Base-by-base conservation (phyloP, 75 land plant genomes). In the Adiantum capillusveneris region DNA sequence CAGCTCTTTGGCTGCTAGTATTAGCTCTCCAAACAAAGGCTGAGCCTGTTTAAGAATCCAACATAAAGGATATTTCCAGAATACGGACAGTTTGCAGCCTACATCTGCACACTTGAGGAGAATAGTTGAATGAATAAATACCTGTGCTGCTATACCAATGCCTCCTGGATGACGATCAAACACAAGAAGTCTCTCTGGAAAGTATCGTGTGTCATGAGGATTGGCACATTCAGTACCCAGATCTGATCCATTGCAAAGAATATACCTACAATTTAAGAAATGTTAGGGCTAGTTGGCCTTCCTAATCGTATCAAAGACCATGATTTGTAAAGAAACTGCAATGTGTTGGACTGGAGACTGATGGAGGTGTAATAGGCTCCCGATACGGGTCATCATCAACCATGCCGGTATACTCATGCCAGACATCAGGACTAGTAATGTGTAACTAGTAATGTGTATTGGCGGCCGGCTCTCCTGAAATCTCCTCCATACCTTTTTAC, bases 161-260 rank as follows among this genome's bases (percentile, higher is more conserved):
- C 97, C 97, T 44, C 99, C 99, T 59, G 82, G 84, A 78, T 82
- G 90, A 44, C 66, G 77, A 68, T 95, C 99, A 63, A 81, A 95
- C 21, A 95, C 64, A 39, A 95, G 72, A 50, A 95, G 73, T 59
- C 99, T 81, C 70, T 81, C 99, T 51, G 98, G 96, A 42, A 84
- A 56, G 57, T 79, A 78, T 37, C 96, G 91, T 1, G 64, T 69
- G 42, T 95, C 99, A 58, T 90, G 79, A 34, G 99, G 99, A 70
- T 95, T 81, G 20, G 82, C 78, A 78, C 97, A 90, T 58, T 95
- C 99, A 44, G 88, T 59, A 39, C 86, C 86, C 69, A 95, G 67
- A 64, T 90, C 99, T 45, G 85, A 81, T 31, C 65, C 44, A 63
- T 90, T 90, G 79, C 97, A 90, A 69, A 79, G 78, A 19, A 87